These are phyloP conservation scores for Opeltia flavorubescens DNA, from an alignment of 495 filamentous ascomycete genomes.

Conservation along the genomic window DNA sequence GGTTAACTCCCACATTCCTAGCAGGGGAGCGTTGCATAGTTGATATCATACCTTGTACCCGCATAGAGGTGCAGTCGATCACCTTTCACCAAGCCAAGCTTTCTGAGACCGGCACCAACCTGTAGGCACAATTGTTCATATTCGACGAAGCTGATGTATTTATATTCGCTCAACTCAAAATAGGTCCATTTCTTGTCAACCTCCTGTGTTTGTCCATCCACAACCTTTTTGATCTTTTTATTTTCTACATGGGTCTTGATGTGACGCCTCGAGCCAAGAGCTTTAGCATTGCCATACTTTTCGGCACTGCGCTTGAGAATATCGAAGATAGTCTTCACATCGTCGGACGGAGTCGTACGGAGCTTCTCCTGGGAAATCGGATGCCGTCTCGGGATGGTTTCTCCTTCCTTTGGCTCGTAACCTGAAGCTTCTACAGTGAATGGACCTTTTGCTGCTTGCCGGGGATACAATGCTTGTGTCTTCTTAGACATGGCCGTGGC, in stretches of 20 bases:
- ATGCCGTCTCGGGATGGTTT: constrained; percentile 81
- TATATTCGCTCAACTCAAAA: constrained; percentile 83
- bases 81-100: constrained; percentile 59
- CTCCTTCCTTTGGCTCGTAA: constrained; percentile 57
- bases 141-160: constrained; percentile 75
- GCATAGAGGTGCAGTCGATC: constrained; percentile 82
- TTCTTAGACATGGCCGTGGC: constrained; percentile 27
- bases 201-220: constrained; percentile 79
- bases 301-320: constrained; percentile 64
- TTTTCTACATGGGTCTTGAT: constrained; percentile 79
- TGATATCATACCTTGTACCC: constrained; percentile 48
- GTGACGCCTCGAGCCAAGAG: constrained; percentile 64
- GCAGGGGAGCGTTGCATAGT: neutral
- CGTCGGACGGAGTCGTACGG: constrained; percentile 46
- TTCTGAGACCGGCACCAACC: constrained; percentile 63
- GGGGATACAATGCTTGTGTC: constrained; percentile 47
- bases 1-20: constrained; percentile 1
- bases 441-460: constrained; percentile 43
- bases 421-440: constrained; percentile 73
- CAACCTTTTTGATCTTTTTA: constrained; percentile 93
- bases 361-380: constrained; percentile 58
- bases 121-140: constrained; percentile 65
- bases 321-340: constrained; percentile 75
- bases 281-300: constrained; percentile 80
- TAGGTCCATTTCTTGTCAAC: constrained; percentile 94